Conservation (phyloP, 2,329 filamentous ascomycete species). For the Phoma herbarum region DNA sequence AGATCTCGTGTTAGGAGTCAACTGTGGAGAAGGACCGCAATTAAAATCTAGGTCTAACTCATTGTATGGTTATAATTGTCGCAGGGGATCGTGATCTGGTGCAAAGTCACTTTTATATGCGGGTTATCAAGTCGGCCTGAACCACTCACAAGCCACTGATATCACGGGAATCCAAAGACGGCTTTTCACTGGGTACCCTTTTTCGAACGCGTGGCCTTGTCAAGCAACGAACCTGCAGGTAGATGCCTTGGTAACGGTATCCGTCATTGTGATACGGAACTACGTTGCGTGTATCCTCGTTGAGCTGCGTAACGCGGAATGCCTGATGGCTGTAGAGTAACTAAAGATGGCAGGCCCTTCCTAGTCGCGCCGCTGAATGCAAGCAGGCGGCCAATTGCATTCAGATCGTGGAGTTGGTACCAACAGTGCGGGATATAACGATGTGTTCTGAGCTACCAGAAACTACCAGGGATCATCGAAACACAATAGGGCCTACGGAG, state of each 20-base stretch:
- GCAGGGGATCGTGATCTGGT: background rate
- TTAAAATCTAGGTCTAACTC: background rate
- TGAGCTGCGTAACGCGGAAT: constrained; percentile 7
- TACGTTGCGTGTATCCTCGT: constrained; percentile 17
- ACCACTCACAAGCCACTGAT: constrained; percentile 7
- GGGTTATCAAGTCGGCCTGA: background rate
- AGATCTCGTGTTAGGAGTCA: constrained; percentile 13
- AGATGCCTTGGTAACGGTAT: constrained; percentile 25
- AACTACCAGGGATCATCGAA: constrained; percentile 25
- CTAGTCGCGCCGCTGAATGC: background rate
- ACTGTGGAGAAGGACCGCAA: constrained; percentile 4
- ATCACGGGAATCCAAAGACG: background rate
- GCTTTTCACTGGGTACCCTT: background rate
- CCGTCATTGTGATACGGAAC: constrained; percentile 26
- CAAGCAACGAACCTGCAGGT: constrained; percentile 35
- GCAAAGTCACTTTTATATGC: background rate
- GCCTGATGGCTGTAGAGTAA: constrained; percentile 10
- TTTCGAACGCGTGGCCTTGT: constrained; percentile 41
- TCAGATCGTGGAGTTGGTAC: constrained; percentile 5
- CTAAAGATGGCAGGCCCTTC: constrained; percentile 6
- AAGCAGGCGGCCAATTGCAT: constrained; percentile 3
- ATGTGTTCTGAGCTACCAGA: constrained; percentile 19
- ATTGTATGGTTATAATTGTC: background rate
- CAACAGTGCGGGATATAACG: constrained; percentile 17
- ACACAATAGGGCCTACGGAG: constrained; percentile 23